Evolutionary conservation across 176 grass and related monocot species (phyloP), one percentile per base, ranked within the genome.

Genomic region (Oryza australiensis): DNA sequence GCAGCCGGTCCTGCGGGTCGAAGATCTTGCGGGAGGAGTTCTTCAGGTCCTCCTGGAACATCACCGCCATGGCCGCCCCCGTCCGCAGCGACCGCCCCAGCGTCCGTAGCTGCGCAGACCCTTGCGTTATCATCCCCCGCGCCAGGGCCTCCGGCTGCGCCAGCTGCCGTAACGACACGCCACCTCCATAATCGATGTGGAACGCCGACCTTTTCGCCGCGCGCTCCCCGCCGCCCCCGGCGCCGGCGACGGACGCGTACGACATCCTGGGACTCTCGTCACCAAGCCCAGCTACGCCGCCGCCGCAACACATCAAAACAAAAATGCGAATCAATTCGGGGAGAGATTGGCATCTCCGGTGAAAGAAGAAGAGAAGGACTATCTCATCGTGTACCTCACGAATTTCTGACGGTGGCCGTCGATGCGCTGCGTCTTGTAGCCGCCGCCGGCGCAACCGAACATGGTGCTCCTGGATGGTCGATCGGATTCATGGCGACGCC

Each of bases 31-130:
- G 86, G 20, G 93, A 85, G 15, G 74, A 86, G 77, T 86, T 88
- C 82, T 94, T 93, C 2, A 93, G 92, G 83, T 98, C 95, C 77
- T 98, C 95, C 34, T 91, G 88, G 65, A 98, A 98, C 80, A 98
- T 86, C 1, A 86, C 95, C 37, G 95, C 95, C 80, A 85, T 88
- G 11, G 81, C 70, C n/a, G 94, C 95, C 22, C 95, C 90, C 0
- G 86, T 89, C 1, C 95, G 83, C 67, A 98, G 67, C 13, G 92
- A 94, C 26, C 90, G 92, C 22, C 95, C 95, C 8, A 98, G 77
- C 43, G 88, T 93, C 55, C 77, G 90, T 7, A 98, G 88, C 70
- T 92, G 86, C 77, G 86, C 90, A 3, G 90, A 94, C 0, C 95
- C 89, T 2, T 81, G 89, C 38, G 76, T 93, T 55, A 98, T 77